Evolutionary conservation across 768 basidiomycete species (phyloP).

Genomic region (Kwoniella dendrophila): DNA sequence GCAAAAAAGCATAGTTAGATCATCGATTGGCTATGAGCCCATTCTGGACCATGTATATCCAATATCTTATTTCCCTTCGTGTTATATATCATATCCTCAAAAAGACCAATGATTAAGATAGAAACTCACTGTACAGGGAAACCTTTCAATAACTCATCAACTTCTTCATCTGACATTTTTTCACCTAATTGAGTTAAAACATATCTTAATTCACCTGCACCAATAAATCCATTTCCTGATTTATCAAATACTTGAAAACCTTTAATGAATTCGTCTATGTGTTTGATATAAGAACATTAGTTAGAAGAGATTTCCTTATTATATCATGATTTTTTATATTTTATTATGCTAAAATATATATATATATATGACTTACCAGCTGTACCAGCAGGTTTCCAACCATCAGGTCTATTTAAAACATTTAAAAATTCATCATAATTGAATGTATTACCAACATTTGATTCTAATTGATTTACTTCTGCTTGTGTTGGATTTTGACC

Average conservation of each 20-base stretch:
- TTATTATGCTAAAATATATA: background rate
- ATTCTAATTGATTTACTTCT: conserved; percentile 84
- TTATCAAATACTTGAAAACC: conserved; percentile 99
- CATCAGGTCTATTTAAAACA: conserved; percentile 91
- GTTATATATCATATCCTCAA: too few relatives aligned
- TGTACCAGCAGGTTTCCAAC: conserved; percentile 95
- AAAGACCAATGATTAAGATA: background rate
- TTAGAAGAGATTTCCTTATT: background rate
- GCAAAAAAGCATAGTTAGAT: too few relatives aligned
- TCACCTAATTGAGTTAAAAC: conserved; percentile 95
- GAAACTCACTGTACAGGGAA: conserved; percentile 82
- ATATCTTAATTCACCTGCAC: conserved; percentile 87
- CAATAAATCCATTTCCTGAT: conserved; percentile 87
- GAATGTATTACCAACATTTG: conserved; percentile 70
- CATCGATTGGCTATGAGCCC: too few relatives aligned
- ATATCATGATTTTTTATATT: too few relatives aligned
- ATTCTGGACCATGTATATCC: too few relatives aligned
- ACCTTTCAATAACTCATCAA: conserved; percentile 95
- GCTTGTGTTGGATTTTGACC: conserved; percentile 99
- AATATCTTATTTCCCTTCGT: too few relatives aligned
- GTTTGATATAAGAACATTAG: background rate
- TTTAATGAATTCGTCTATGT: conserved; percentile 93
- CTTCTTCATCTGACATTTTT: conserved; percentile 97
- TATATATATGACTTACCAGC: conserved; percentile 65
- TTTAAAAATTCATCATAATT: conserved; percentile 74